Base-by-base conservation (phyloP, 805 yeast genomes). In the Myxozyma kluyveri region DNA sequence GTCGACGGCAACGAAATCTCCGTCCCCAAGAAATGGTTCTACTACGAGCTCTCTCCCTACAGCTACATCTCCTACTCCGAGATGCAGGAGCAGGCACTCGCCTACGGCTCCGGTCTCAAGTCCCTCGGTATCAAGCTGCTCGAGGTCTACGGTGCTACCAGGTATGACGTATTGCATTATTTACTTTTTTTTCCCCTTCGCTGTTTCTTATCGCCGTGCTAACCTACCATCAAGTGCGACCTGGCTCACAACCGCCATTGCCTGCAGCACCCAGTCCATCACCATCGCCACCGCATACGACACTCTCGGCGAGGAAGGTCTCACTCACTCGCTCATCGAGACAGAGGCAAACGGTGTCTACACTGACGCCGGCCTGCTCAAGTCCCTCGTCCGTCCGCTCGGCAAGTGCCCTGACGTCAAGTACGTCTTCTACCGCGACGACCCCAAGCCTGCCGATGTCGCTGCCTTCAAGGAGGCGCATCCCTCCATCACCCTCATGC, bases 211-310 rank as follows among this genome's bases (percentile, higher is more conserved):
- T 6, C 19, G n/a, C 12, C 19, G 12, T 38, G 47, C 45, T 33
- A 31, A 46, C 47, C 10, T 19, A 3, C 22, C 24, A 12, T 26
- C 27, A 18, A 51, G 57, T 27, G 60, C 60, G 10, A 50, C 45
- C 31, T 56, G 60, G 60, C 33, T 56, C 19, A 37, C 57, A 21
- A 38, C 49, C 33, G 56, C 59, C n/a, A 47, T 52, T 35, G 54
- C 90, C 14, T 77, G 88, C 47, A 80, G 81, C 62, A 74, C 89
- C 47, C 96, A 88, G 70, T 72, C 78, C 45, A 83, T 93, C 54
- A 86, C 98, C 22, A 78, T 86, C 51, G 98, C 89, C 37, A 93
- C 99, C 14, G 98, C 99, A 35, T 93, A 93, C 70, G 97, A 90
- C 69, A 88, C 96, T 39, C 76, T 90, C 60, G 97, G 97, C 52